phyloP scores from a whole-genome alignment of 306 rosid genomes.

The Lathyrus oleraceus region DNA sequence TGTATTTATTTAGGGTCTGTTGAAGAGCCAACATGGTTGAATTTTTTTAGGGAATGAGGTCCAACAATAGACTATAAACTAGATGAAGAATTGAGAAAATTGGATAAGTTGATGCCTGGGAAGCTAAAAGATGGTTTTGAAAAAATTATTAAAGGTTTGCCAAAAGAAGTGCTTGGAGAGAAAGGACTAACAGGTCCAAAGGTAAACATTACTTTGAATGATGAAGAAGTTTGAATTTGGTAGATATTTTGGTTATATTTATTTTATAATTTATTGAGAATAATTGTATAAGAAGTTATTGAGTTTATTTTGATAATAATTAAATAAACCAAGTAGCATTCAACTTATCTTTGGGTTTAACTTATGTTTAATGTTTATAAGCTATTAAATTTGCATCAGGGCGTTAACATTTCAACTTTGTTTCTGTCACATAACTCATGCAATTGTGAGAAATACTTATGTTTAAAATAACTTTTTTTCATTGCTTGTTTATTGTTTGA shows the following conservation, averaged over 20 bases:
- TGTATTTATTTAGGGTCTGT: too few species aligned
- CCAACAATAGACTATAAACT: conserved; percentile 52
- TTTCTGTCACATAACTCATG: too few species aligned
- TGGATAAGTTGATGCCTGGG: conserved; percentile 49
- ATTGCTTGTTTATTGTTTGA: too few species aligned
- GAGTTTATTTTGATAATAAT: neutral
- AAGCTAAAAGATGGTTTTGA: conserved; percentile 38
- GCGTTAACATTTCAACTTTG: too few species aligned
- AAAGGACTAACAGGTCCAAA: conserved; percentile 88
- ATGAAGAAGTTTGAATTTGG: conserved; percentile 51
- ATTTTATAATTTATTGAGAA: neutral
- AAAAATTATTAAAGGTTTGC: conserved; percentile 39
- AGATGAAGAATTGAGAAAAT: conserved; percentile 43
- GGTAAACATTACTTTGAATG: conserved; percentile 58
- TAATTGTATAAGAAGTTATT: neutral
- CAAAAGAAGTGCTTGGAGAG: conserved; percentile 62
- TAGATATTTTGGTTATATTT: neutral
- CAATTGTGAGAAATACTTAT: too few species aligned
- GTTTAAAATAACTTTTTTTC: too few species aligned
- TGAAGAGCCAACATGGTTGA: too few species aligned
- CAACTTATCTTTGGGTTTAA: too few species aligned
- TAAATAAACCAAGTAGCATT: neutral
- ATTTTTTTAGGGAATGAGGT: conserved; percentile 56
- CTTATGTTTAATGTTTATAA: too few species aligned
- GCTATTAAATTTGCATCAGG: too few species aligned